A percentile compares a stretch with the other conserved stretches of the same genome.
phyloP scores from a whole-genome alignment of 2,329 filamentous ascomycete genomes.

The Penicillium sp. region DNA sequence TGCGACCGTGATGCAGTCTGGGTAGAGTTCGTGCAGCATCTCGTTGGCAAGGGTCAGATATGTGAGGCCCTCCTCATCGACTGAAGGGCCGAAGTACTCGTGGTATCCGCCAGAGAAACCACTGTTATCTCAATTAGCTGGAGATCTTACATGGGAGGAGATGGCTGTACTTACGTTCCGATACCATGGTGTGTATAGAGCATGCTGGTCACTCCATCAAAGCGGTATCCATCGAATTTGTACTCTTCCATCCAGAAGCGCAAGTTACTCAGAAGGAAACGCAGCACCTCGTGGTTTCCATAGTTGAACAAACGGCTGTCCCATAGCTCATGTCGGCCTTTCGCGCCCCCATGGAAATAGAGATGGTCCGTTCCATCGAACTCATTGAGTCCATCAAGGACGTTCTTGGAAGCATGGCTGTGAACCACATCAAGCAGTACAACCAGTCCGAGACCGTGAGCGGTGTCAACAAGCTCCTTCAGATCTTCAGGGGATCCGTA shows the following conservation, averaged over 20 bases:
- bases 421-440: constrained; percentile 95
- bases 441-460: constrained; percentile 84
- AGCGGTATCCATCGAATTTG: constrained; percentile 92
- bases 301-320: constrained; percentile 98
- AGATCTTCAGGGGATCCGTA: constrained; percentile 92
- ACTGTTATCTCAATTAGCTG: constrained; percentile 44
- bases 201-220: constrained; percentile 98
- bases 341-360: constrained; percentile 87
- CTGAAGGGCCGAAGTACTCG: constrained; percentile 87
- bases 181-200: constrained; percentile 95
- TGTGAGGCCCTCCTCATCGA: constrained; percentile 90
- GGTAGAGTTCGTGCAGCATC: constrained; percentile 88
- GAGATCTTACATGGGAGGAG: not conserved
- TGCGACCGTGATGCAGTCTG: constrained; percentile 83
- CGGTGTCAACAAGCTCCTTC: constrained; percentile 94
- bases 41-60: constrained; percentile 97
- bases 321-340: constrained; percentile 89
- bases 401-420: constrained; percentile 97
- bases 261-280: constrained; percentile 94
- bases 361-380: constrained; percentile 94
- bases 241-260: constrained; percentile 99
- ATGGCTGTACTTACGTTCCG: constrained; percentile 69
- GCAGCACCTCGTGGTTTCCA: constrained; percentile 85
- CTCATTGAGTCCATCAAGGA: constrained; percentile 89
- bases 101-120: constrained; percentile 98